Evolutionary conservation across 73 alveolate genomes (phyloP).

Genomic region (Blepharisma japonicum): DNA sequence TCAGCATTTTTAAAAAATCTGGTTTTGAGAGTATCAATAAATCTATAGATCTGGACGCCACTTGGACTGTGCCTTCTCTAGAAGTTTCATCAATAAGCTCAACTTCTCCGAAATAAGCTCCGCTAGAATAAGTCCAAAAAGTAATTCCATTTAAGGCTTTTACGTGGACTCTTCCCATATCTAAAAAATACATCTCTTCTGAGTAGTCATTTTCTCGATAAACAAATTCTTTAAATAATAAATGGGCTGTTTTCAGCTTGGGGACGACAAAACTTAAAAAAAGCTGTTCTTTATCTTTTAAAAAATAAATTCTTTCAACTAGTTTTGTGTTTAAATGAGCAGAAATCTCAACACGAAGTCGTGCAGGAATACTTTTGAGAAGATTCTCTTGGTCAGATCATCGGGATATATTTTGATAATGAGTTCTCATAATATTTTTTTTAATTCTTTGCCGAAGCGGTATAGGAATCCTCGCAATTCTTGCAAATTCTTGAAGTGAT

Average conservation of each 20-base stretch:
- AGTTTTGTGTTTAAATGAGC: constrained; percentile 34
- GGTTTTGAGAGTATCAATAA: background rate
- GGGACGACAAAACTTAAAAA: background rate
- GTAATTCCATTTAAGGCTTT: background rate
- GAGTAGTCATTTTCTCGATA: background rate
- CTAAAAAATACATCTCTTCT: background rate
- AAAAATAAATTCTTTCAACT: constrained; percentile 19
- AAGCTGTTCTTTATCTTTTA: background rate
- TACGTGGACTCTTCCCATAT: background rate
- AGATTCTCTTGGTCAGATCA: background rate
- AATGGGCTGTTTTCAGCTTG: background rate
- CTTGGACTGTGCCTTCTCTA: background rate
- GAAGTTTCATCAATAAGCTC: background rate
- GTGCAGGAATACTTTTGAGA: background rate
- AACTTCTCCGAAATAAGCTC: constrained; percentile 5
- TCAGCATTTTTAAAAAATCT: background rate
- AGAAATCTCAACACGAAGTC: constrained; percentile 30
- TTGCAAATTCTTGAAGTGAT: constrained; percentile 37
- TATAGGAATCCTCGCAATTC: constrained; percentile 30
- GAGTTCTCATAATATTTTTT: constrained; percentile 35
- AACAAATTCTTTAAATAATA: background rate
- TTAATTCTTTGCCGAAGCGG: constrained; percentile 36
- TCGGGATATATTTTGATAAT: constrained; percentile 22
- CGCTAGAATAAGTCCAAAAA: background rate
- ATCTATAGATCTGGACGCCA: background rate